Base-by-base conservation (phyloP, 768 basidiomycete genomes). In the Inosperma sp. region DNA sequence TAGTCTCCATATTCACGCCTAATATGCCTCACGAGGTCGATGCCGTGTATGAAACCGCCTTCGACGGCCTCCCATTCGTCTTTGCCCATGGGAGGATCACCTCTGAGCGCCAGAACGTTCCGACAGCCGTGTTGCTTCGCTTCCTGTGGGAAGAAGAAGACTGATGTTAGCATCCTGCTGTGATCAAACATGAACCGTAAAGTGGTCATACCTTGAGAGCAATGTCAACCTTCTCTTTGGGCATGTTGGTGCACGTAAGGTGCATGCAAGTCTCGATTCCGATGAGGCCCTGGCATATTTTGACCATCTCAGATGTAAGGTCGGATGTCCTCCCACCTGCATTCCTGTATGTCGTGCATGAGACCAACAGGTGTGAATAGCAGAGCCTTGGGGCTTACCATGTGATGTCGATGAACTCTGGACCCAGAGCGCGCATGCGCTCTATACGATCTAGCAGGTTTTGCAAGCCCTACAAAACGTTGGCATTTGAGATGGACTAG, bases 221-320 rank as follows among this genome's bases (percentile, higher is more conserved):
- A 60, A 85, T 82, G 69, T 96, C 93, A 17, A 99, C 87, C 65
- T 98, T 97, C 66, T 89, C 86, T 62, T 78, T 77, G n/a, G 93
- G 92, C 93, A 99, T 96, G 71, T 95, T 96, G 43, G 96, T 98
- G 65, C 96, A 98, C 37, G 95, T 98, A 58, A 99, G 69, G 70
- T 99, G 96, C 92, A 99, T 93, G 72, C 93, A 97, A 23, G 93
- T 95, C 71, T 98, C 93, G 19, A 98, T 77, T 0, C 94, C 96
- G 67, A 98, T 90, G 31, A 90, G 69, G 40, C 88, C 78, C 70
- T 97, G 93, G 65, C 93, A 95, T 34, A 88, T 91, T 70, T 93
- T 93, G 54, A 96, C 91, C 74, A 97, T 83, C 61, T 93, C 90
- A 4, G 89, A 84, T 9, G 94, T 95, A 51, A 97, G 71, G 62